phyloP scores from a whole-genome alignment of 192 early-diverging fungal species.

The Gryganskiella cystojenkinii region DNA sequence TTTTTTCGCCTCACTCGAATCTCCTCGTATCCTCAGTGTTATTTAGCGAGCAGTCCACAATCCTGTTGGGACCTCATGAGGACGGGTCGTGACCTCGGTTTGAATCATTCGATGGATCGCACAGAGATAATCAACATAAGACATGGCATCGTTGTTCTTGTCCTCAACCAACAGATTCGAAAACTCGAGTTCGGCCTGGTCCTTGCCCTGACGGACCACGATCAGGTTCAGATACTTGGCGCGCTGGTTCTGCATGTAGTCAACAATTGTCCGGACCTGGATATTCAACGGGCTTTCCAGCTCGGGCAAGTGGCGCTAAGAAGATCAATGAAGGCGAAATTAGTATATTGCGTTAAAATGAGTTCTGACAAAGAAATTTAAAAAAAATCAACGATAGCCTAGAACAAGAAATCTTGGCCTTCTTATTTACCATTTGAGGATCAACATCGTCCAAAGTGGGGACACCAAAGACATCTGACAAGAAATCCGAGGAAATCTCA shows the following conservation, averaged over 20 bases:
- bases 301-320: constrained; percentile 72
- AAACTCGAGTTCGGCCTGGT: constrained; percentile 85
- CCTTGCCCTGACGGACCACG: constrained; percentile 88
- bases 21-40: neutral
- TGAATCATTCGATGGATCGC: constrained; percentile 90
- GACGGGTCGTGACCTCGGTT: constrained; percentile 63
- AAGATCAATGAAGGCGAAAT: constrained; percentile 10
- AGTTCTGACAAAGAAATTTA: neutral
- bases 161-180: constrained; percentile 86
- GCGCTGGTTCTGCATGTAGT: constrained; percentile 71
- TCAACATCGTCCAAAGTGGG: constrained; percentile 78
- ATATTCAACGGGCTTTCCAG: constrained; percentile 67
- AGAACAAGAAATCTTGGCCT: neutral
- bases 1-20: neutral
- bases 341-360: constrained; percentile 16
- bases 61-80: constrained; percentile 30
- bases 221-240: constrained; percentile 72
- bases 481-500: constrained; percentile 65
- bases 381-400: neutral
- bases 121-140: constrained; percentile 94
- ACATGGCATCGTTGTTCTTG: constrained; percentile 86
- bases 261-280: constrained; percentile 69
- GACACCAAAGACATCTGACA: constrained; percentile 88
- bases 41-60: constrained; percentile 33
- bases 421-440: constrained; percentile 63